Evolutionary conservation across 768 basidiomycete species (phyloP).

Genomic region (Hydnum rufescens): DNA sequence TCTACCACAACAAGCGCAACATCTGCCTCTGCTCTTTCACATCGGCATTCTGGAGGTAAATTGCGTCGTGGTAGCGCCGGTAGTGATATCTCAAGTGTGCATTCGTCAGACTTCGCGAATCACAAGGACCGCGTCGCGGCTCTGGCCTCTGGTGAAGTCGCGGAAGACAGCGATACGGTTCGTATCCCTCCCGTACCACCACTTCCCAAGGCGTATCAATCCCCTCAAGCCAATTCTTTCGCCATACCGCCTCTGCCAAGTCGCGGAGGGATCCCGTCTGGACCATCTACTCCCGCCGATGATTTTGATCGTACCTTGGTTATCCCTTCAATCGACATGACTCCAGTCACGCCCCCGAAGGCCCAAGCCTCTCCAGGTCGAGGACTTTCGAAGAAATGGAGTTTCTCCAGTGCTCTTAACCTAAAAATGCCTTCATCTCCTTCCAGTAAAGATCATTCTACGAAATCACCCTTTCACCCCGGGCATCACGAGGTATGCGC

Average conservation of each 20-base stretch:
- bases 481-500: neutral
- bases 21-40: constrained; percentile 47
- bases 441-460: neutral
- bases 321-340: constrained; percentile 8
- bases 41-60: constrained; percentile 46
- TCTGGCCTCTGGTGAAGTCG: constrained; percentile 28
- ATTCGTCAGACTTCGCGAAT: constrained; percentile 40
- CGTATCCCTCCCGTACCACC: constrained; percentile 86
- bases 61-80: constrained; percentile 64
- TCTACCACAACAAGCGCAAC: constrained; percentile 61
- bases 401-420: constrained; percentile 32
- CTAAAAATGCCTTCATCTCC: no score
- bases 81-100: constrained; percentile 62
- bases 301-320: constrained; percentile 27
- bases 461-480: neutral
- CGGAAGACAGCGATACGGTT: constrained; percentile 39
- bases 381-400: constrained; percentile 89
- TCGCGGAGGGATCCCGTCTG: neutral
- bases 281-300: constrained; percentile 18
- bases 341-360: constrained; percentile 21
- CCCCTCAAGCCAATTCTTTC: constrained; percentile 42
- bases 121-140: constrained; percentile 50
- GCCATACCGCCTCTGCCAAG: constrained; percentile 28
- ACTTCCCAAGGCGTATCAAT: constrained; percentile 72
- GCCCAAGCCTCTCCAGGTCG: constrained; percentile 11